A percentile compares a stretch with the other conserved stretches of the same genome.
These are phyloP conservation scores for Endoconidiophora polonica DNA, from an alignment of 2,329 filamentous ascomycete species.

Conservation along the genomic window DNA sequence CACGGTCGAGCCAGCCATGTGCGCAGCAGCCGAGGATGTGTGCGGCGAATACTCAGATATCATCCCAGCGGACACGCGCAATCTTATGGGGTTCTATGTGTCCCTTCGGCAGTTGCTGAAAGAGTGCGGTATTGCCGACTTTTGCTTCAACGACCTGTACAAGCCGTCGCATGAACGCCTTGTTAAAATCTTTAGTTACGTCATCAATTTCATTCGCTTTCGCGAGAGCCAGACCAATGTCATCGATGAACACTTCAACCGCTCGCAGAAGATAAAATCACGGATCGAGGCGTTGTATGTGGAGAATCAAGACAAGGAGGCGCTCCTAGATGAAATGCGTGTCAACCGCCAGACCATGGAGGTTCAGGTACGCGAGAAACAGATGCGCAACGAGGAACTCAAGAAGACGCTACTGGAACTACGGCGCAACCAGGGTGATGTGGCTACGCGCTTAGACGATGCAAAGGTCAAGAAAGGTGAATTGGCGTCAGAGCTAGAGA, in stretches of 20 bases:
- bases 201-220: constrained; percentile 98
- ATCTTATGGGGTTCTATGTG: constrained; percentile 90
- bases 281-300: constrained; percentile 73
- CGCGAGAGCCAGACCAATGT: constrained; percentile 78
- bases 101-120: constrained; percentile 62
- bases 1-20: constrained; percentile 88
- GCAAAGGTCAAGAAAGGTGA: constrained; percentile 65
- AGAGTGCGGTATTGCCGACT: constrained; percentile 85
- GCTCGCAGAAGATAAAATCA: constrained; percentile 67
- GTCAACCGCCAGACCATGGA: constrained; percentile 68
- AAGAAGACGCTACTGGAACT: constrained; percentile 70
- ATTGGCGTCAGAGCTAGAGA: constrained; percentile 54
- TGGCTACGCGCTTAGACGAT: constrained; percentile 67
- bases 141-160: constrained; percentile 83
- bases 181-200: constrained; percentile 88
- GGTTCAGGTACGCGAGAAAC: constrained; percentile 66
- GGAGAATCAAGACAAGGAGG: constrained; percentile 77
- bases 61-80: constrained; percentile 72
- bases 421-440: constrained; percentile 63
- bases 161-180: constrained; percentile 79
- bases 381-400: constrained; percentile 69
- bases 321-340: constrained; percentile 62
- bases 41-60: constrained; percentile 73
- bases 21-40: constrained; percentile 73
- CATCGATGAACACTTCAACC: constrained; percentile 90